These are phyloP conservation scores for Arthrobotrys conoides DNA, from an alignment of 2,329 filamentous ascomycete genomes.

Conservation along the genomic window DNA sequence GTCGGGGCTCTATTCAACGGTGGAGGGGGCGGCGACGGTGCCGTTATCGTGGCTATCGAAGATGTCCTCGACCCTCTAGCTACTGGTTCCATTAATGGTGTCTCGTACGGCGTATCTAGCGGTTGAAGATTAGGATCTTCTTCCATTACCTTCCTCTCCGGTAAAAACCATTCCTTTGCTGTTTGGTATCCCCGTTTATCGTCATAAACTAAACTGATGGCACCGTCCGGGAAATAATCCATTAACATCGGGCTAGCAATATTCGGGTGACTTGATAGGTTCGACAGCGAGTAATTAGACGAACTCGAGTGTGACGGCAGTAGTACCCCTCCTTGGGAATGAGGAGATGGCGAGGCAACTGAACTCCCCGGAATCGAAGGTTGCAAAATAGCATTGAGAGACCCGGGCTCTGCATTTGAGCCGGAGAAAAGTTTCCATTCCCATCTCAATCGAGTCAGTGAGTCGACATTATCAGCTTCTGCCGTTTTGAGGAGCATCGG, in stretches of 20 bases:
- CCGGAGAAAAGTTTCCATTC: constrained; percentile 64
- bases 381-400: constrained; percentile 37
- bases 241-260: constrained; percentile 63
- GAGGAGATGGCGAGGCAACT: constrained; percentile 46
- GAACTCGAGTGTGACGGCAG: constrained; percentile 52
- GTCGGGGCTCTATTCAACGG: constrained; percentile 53
- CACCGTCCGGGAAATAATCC: constrained; percentile 64
- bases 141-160: constrained; percentile 60
- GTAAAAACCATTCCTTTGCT: constrained; percentile 63
- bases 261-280: constrained; percentile 60
- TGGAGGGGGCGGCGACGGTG: constrained; percentile 43
- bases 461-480: constrained; percentile 64
- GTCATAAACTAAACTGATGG: constrained; percentile 63
- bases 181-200: constrained; percentile 62
- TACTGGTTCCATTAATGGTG: constrained; percentile 32
- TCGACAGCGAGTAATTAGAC: constrained; percentile 48
- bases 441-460: constrained; percentile 63
- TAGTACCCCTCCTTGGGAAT: constrained; percentile 41
- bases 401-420: constrained; percentile 40
- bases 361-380: constrained; percentile 58
- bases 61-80: constrained; percentile 45
- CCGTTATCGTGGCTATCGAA: constrained; percentile 34
- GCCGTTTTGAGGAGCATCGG: constrained; percentile 64
- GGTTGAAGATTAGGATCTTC: constrained; percentile 27
- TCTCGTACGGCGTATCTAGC: constrained; percentile 36